Evolutionary conservation across 2,329 filamentous ascomycete genomes (phyloP).

Genomic region (Alternaria burnsii): DNA sequence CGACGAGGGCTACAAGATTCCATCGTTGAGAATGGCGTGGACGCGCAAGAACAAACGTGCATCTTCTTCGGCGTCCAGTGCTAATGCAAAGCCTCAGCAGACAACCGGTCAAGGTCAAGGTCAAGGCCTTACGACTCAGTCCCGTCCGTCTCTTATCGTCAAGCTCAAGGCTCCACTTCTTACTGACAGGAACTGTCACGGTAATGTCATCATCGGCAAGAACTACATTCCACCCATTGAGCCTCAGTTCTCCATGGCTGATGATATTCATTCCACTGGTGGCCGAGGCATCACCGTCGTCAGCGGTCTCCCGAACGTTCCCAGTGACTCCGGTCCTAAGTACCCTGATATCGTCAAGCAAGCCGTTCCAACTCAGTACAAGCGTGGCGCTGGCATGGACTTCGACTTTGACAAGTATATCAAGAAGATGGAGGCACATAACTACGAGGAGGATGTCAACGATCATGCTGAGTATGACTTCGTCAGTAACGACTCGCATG

Average conservation of each 20-base stretch:
- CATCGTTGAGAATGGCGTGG: slow-evolving; percentile 36
- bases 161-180: slow-evolving; percentile 11
- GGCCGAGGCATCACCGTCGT: background rate
- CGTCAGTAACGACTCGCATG: background rate
- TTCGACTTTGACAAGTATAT: background rate
- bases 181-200: background rate
- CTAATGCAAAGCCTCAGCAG: slow-evolving; percentile 10
- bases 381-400: background rate
- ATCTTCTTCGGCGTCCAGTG: slow-evolving; percentile 7
- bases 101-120: background rate
- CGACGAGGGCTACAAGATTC: slow-evolving; percentile 32
- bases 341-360: background rate
- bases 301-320: background rate
- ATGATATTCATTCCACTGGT: background rate
- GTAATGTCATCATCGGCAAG: background rate
- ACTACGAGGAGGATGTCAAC: background rate
- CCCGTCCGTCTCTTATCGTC: slow-evolving; percentile 17
- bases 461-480: background rate
- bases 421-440: background rate
- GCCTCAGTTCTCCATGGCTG: background rate
- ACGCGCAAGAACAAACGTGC: slow-evolving; percentile 25
- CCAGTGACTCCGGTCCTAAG: background rate
- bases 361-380: background rate
- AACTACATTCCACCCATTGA: background rate
- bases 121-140: slow-evolving; percentile 1